Percentiles rank a stretch among this genome's conserved stretches.
phyloP scores from a whole-genome alignment of 768 basidiomycete species.

The Russula dissimulans region DNA sequence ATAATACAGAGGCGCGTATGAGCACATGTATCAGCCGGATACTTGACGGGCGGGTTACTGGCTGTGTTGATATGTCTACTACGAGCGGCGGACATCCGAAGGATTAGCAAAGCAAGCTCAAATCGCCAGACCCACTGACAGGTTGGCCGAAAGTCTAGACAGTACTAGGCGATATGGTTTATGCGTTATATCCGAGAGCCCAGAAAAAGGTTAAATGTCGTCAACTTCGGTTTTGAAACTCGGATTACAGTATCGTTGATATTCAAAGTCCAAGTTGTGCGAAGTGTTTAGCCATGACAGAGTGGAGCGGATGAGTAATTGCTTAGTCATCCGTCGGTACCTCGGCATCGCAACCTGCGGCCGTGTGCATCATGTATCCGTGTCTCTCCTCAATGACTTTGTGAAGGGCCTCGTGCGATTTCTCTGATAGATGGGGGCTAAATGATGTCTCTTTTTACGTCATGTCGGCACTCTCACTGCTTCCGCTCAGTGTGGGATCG shows the following conservation, averaged over 20 bases:
- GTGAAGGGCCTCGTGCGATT: no score
- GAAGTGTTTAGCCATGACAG: no score
- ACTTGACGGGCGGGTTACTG: not conserved
- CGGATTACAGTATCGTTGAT: no score
- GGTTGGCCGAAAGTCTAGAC: not conserved
- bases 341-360: not conserved
- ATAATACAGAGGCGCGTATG: not conserved
- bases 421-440: not conserved
- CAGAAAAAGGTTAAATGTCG: no score
- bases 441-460: not conserved
- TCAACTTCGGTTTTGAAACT: no score
- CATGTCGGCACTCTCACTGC: not conserved
- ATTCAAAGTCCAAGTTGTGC: no score
- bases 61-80: not conserved
- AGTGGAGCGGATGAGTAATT: not conserved
- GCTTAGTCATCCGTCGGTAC: not conserved
- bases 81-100: not conserved
- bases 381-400: no score
- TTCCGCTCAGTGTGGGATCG: not conserved
- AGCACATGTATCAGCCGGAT: not conserved
- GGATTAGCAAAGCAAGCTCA: conserved; percentile 7
- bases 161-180: not conserved
- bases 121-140: not conserved
- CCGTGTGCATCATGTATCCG: not conserved
- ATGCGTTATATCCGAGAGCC: not conserved